Conservation (phyloP, 805 yeast species). For the Yarrowia keelungensis region DNA sequence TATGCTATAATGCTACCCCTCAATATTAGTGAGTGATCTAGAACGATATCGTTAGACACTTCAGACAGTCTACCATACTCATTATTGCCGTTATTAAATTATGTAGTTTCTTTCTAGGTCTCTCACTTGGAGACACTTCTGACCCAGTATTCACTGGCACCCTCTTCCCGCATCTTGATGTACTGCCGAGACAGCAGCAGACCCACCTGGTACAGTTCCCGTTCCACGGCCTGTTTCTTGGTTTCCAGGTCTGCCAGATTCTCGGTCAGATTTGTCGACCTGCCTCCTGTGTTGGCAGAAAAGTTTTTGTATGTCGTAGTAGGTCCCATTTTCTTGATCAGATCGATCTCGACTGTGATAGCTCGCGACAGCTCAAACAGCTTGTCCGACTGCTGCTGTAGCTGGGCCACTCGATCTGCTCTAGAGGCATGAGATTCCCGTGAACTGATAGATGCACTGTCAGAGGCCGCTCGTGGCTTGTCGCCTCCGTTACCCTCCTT, state of each 20-base stretch:
- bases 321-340: conserved; percentile 20
- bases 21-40: too few relatives aligned
- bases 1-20: too few relatives aligned
- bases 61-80: too few relatives aligned
- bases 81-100: conserved; percentile 6
- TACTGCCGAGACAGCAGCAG: conserved; percentile 33
- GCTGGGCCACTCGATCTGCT: conserved; percentile 17
- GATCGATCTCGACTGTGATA: conserved; percentile 24
- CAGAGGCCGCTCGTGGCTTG: conserved; percentile 25
- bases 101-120: not conserved
- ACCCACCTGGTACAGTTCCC: conserved; percentile 23
- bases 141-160: conserved; percentile 37
- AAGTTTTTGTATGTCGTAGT: conserved; percentile 22
- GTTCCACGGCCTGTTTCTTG: conserved; percentile 32
- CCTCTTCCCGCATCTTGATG: conserved; percentile 33
- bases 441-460: conserved; percentile 14
- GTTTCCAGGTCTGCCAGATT: conserved; percentile 25
- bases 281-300: conserved; percentile 18
- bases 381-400: conserved; percentile 31
- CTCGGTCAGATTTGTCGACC: conserved; percentile 13
- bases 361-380: conserved; percentile 28
- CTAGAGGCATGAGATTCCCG: conserved; percentile 27
- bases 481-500: conserved; percentile 26
- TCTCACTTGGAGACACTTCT: conserved; percentile 24
- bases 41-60: too few relatives aligned